Base-by-base conservation (phyloP, 1,284 basidiomycete genomes). In the Pascua guehoae region DNA sequence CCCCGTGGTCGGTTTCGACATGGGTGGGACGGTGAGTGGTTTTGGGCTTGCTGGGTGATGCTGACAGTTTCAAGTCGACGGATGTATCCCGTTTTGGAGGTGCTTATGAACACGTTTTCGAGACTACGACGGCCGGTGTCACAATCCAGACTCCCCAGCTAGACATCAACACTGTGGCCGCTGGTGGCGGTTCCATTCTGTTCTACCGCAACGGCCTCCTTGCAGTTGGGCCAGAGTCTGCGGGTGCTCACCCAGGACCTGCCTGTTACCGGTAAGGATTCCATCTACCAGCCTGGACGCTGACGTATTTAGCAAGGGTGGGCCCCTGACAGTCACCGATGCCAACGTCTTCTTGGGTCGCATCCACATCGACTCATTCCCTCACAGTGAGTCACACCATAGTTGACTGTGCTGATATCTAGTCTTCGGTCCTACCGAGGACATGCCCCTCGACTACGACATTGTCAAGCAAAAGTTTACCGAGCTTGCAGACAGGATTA, bases 21-120 rank as follows among this genome's bases (percentile, higher is more conserved):
- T 64, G 88, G 88, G 85, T 85, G 92, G 92, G 0, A 96, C 92
- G 24, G 24, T 32, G 24, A 32, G 24, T 32, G 24, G 24, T 32
- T 32, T 32, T 32, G 24, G 24, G 24, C 24, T 32, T 7, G 24
- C 4, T 32, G 24, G n/a, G 24, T 7, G 24, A 32, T 32, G 24
- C 24, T 32, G 24, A 32, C 24, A 32, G 24, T 32, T 32, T 32
- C 24, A 32, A 32, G 0, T 88, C 86, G 0, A 94, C 91, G 0
- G 92, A 96, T 68, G 91, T 96, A 0, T 91, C 89, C 5, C 83
- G 92, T 9, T 95, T 86, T 69, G 88, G 86, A 17, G 91, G 91
- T 0, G 80, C 85, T 32, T 94, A 90, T 69, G 90, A 95, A 72
- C 82, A 87, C 24, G 88, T 92, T 0, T 91, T 90, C 72, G 91